phyloP scores from a whole-genome alignment of 2,329 filamentous ascomycete genomes.

The Epichloe glyceriae region DNA sequence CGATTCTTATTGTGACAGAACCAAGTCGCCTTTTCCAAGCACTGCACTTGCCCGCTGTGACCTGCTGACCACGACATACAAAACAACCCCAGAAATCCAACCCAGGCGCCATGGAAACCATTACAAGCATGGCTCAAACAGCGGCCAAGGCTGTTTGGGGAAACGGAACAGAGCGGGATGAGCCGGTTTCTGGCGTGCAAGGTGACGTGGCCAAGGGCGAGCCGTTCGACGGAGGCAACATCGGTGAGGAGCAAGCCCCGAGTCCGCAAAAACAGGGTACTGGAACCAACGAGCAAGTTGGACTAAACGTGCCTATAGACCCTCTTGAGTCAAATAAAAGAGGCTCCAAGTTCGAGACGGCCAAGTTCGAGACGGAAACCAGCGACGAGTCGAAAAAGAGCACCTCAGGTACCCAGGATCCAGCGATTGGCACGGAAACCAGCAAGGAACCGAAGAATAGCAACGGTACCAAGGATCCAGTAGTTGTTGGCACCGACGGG shows the following conservation, averaged over 20 bases:
- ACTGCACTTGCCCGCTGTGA: neutral
- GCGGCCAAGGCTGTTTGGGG: conserved; percentile 32
- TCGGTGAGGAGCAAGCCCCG: conserved; percentile 27
- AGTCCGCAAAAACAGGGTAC: neutral
- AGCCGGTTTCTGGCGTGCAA: conserved; percentile 59
- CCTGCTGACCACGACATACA: neutral
- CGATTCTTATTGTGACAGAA: no score
- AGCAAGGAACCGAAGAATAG: neutral
- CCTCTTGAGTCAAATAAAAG: neutral
- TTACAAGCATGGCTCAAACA: conserved; percentile 38
- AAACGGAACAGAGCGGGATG: conserved; percentile 29
- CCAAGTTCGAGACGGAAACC: neutral
- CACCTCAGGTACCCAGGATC: neutral
- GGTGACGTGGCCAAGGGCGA: conserved; percentile 56
- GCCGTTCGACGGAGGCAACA: conserved; percentile 69
- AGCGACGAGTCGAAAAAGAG: neutral
- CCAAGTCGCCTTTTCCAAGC: neutral
- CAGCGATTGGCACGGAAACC: neutral
- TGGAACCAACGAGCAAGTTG: no score
- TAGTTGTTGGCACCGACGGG: neutral
- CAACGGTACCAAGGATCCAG: neutral
- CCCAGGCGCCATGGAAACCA: conserved; percentile 43
- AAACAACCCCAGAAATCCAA: neutral
- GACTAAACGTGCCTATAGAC: neutral
- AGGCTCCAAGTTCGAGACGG: neutral